Conservation (phyloP, 371 early-diverging fungal genomes). For the Mortierella sp. region DNA sequence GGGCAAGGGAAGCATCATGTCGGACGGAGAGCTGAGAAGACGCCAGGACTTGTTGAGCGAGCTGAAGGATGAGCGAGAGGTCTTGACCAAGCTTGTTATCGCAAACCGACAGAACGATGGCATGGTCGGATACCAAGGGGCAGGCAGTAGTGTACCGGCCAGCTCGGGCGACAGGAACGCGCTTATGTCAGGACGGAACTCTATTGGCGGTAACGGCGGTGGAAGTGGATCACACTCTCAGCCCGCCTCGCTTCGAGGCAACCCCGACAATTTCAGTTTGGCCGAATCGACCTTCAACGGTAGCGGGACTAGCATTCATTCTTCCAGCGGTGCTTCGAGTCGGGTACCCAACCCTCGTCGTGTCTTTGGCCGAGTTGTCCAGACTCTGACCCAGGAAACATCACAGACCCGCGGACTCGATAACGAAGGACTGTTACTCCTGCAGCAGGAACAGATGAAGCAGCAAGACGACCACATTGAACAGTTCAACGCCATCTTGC, state of each 20-base stretch:
- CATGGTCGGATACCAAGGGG: constrained; percentile 55
- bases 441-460: constrained; percentile 83
- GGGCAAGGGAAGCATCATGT: constrained; percentile 59
- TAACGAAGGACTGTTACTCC: constrained; percentile 77
- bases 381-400: constrained; percentile 74
- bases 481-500: constrained; percentile 79
- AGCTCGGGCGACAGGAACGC: constrained; percentile 58
- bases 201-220: background rate
- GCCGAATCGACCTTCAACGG: constrained; percentile 38
- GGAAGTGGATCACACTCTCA: constrained; percentile 25
- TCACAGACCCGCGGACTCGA: constrained; percentile 81
- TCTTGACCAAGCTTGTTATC: constrained; percentile 66
- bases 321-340: constrained; percentile 15
- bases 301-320: constrained; percentile 22
- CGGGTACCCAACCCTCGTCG: constrained; percentile 62
- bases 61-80: constrained; percentile 80
- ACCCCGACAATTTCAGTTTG: constrained; percentile 32
- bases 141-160: constrained; percentile 58
- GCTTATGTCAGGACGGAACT: constrained; percentile 31
- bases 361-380: constrained; percentile 77
- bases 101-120: constrained; percentile 66
- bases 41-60: constrained; percentile 84
- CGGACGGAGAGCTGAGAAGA: constrained; percentile 79
- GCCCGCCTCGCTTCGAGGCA: constrained; percentile 29
- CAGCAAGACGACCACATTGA: constrained; percentile 86